Conservation (phyloP, 2,329 filamentous ascomycete genomes). For the Botryosphaeria agaves region DNA sequence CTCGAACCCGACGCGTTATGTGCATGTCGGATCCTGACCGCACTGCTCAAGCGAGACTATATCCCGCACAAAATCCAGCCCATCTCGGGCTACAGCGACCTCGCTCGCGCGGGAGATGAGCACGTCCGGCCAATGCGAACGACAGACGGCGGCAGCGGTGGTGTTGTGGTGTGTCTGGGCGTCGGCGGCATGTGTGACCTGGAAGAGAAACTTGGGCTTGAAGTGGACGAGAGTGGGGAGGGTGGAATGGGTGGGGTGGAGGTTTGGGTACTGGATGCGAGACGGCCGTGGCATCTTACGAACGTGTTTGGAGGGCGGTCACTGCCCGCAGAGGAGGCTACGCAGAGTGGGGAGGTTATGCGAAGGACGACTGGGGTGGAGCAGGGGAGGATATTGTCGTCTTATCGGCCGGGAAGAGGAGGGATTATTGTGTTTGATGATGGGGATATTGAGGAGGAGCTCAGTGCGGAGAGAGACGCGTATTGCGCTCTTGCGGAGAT, state of each 20-base stretch:
- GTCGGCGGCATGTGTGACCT: constrained; percentile 86
- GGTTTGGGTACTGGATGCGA: constrained; percentile 84
- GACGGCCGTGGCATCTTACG: constrained; percentile 83
- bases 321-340: constrained; percentile 18
- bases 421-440: constrained; percentile 93
- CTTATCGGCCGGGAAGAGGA: constrained; percentile 62
- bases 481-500: constrained; percentile 78
- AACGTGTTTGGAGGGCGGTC: constrained; percentile 73
- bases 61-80: constrained; percentile 96
- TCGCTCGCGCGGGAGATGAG: constrained; percentile 61
- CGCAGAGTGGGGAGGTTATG: constrained; percentile 28
- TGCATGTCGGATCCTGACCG: constrained; percentile 83
- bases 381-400: constrained; percentile 51
- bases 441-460: constrained; percentile 78
- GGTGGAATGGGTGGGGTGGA: constrained; percentile 65
- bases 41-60: constrained; percentile 91
- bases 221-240: constrained; percentile 44
- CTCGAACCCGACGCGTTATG: constrained; percentile 93
- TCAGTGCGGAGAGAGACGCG: constrained; percentile 57
- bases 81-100: constrained; percentile 79
- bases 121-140: constrained; percentile 77
- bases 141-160: constrained; percentile 66
- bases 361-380: constrained; percentile 47
- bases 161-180: constrained; percentile 80
- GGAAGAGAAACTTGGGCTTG: constrained; percentile 60